phyloP scores from a whole-genome alignment of 2,329 filamentous ascomycete species.

The Aureobasidium lini region DNA sequence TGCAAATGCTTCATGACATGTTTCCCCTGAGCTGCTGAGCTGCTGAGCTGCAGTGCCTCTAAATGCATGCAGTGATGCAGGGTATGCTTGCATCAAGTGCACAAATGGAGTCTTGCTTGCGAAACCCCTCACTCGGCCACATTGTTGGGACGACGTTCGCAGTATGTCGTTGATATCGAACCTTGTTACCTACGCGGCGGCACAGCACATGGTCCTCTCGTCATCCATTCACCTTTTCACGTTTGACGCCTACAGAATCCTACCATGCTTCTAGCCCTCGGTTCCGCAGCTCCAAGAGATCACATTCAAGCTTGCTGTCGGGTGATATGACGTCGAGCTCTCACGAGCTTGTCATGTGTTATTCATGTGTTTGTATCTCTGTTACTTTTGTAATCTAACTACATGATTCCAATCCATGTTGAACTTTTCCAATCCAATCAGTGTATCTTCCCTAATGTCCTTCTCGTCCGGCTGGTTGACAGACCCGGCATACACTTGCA shows the following conservation, averaged over 20 bases:
- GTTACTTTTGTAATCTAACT: background rate
- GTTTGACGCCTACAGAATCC: background rate
- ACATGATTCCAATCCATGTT: background rate
- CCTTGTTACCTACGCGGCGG: background rate
- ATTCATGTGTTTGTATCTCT: constrained; percentile 10
- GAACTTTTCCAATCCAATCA: constrained; percentile 9
- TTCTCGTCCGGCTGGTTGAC: constrained; percentile 13
- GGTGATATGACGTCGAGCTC: constrained; percentile 3
- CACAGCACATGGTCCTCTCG: background rate
- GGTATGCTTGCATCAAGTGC: background rate
- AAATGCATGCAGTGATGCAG: background rate
- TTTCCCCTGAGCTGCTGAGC: constrained; percentile 3
- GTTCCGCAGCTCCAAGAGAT: no score
- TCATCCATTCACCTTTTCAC: background rate
- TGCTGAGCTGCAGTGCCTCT: background rate
- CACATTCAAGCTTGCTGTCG: background rate
- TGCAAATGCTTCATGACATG: background rate
- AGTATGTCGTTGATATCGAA: constrained; percentile 9
- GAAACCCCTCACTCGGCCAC: constrained; percentile 5
- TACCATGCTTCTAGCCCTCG: background rate
- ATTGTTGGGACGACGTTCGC: constrained; percentile 8
- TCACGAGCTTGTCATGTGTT: constrained; percentile 8
- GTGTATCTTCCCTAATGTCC: background rate
- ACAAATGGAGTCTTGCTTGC: background rate
- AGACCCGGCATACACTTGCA: constrained; percentile 1